Evolutionary conservation across 352 stramenopile species (phyloP), one percentile per base, ranked within the genome.

Genomic region (Phytophthora boehmeriae): DNA sequence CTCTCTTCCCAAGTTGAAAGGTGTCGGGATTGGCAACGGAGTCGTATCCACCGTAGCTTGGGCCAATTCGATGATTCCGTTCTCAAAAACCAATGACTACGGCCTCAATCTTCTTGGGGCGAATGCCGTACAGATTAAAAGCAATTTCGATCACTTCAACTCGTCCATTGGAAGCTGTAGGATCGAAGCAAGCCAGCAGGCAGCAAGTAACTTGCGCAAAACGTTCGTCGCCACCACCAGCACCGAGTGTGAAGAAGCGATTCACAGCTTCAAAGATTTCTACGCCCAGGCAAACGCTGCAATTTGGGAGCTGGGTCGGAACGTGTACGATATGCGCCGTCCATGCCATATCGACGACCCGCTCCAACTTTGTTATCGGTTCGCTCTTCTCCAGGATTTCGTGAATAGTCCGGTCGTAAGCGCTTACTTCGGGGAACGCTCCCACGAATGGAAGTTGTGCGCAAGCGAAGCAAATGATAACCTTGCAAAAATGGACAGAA

Each of bases 21-120:
- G 91, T 5, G 80, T 98, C n/a, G 89, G 71, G 20, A 92, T 95
- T 19, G 87, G 87, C 14, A 93, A 95, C 57, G 87, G 86, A 0
- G 68, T 92, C 5, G 83, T 90, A 16, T 94, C 86, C 16, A 65
- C 76, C 2, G 73, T 35, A 14, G 68, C 83, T 3, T 62, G 79
- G 28, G 59, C 78, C 20, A 57, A 86, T 35, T 86, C 83, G 16
- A 75, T 74, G 49, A 59, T 90, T 4, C 56, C 76, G 1, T 93
- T 88, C 55, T 74, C 75, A 5, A 48, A 53, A 32, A 58, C 59
- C 0, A 88, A 85, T 38, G 41, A 67, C 10, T 86, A 87, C 50
- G 63, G 49, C 11, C 73, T 62, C 44, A 59, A 88, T 13, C 42
- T 92, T 16, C 47, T 84, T 4, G 77, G 64, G 0, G 16, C 34